Conservation (phyloP, 2,329 filamentous ascomycete genomes). For the Neonectria punicea region DNA sequence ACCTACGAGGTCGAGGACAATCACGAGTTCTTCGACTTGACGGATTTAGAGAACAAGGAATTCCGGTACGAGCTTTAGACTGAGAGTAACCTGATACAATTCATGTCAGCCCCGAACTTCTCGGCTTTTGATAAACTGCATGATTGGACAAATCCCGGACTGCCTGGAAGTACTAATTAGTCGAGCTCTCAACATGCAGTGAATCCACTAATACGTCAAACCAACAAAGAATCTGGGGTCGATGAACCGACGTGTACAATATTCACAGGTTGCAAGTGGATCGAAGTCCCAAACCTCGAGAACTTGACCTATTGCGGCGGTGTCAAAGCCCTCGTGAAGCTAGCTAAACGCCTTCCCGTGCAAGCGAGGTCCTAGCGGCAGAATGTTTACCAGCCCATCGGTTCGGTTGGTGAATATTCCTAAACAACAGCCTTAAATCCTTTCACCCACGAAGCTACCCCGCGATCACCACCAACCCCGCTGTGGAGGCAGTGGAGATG, state of each 20-base stretch:
- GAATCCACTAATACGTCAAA: neutral
- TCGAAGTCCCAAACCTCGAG: neutral
- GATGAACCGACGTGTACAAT: neutral
- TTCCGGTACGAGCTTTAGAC: constrained; percentile 27
- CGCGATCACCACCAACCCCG: constrained; percentile 6
- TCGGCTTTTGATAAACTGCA: too few species aligned
- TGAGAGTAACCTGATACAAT: neutral
- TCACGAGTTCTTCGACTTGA: constrained; percentile 35
- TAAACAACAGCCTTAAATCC: neutral
- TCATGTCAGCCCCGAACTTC: too few species aligned
- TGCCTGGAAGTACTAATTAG: too few species aligned
- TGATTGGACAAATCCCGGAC: too few species aligned
- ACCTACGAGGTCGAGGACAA: constrained; percentile 24
- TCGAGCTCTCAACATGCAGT: too few species aligned
- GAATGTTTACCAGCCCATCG: constrained; percentile 15
- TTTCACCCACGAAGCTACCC: neutral
- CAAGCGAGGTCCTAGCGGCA: neutral
- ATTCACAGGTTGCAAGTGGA: neutral
- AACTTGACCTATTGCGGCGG: neutral
- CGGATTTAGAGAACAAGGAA: constrained; percentile 31
- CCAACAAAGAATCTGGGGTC: neutral
- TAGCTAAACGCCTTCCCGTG: neutral
- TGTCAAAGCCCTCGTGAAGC: neutral
- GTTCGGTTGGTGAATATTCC: neutral
- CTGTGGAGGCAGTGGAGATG: neutral